Base-by-base conservation (phyloP, 2,329 filamentous ascomycete genomes). In the Apiospora sp. region DNA sequence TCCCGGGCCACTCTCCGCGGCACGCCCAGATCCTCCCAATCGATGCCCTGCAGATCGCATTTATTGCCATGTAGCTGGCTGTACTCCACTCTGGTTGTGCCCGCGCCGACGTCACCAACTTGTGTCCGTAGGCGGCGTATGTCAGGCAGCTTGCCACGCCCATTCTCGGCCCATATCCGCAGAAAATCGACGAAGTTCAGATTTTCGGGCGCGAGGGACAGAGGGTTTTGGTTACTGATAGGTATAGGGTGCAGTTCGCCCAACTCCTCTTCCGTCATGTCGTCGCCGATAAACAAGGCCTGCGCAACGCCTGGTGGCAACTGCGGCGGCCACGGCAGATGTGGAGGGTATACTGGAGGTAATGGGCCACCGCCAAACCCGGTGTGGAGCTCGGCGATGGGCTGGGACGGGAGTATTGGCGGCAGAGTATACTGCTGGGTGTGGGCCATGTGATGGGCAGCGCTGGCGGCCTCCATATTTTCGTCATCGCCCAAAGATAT, bases 21-120 rank as follows among this genome's bases (percentile, higher is more conserved):
- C 2, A 90, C 86, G 1, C 86, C 86, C 74, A 92, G 81, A 16
- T 83, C 80, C 1, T 79, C 75, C 90, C 90, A 92, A 77, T 91
- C 80, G 48, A 92, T 83, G 69, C 90, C 88, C 76, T 92, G 90
- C 34, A 91, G 79, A 76, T 92, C 90, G 72, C 82, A 89, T 67
- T 76, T 71, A 68, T 92, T 88, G 1, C 89, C 90, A n/a, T 82
- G 78, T 8, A 92, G 83, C 70, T 91, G 85, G 7, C 79, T 77
- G 73, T 86, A 87, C 3, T 78, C 73, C 48, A 84, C 74, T 43
- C 80, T 74, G 76, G 74, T 71, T 22, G 70, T 71, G 41, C 77
- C 78, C 51, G 48, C 34, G 34, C 68, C 48, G n/a, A 77, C 78
- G 49, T 81, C 79, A 69, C 81, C 79, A 13, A 70, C 41, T 19